Evolutionary conservation across 2,329 filamentous ascomycete genomes (phyloP).

Genomic region (Xylariaceae sp.): DNA sequence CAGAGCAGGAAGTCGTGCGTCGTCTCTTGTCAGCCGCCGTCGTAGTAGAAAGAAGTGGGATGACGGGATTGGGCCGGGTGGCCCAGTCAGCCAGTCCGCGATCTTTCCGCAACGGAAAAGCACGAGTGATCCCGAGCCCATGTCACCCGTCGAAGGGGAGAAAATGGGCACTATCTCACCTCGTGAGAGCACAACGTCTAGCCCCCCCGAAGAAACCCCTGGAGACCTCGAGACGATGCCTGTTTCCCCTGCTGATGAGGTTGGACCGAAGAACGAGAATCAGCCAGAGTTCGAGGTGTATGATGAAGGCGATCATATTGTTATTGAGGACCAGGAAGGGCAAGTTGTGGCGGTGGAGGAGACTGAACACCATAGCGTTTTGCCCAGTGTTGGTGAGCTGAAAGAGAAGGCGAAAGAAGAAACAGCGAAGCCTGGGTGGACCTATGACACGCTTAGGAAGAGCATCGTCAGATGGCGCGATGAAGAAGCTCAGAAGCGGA

Average conservation of each 20-base stretch:
- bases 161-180: conserved; percentile 11
- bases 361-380: conserved; percentile 23
- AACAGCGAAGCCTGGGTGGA: conserved; percentile 40
- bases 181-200: conserved; percentile 26
- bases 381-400: conserved; percentile 20
- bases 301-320: conserved; percentile 73
- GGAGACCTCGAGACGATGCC: conserved; percentile 24
- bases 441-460: conserved; percentile 47
- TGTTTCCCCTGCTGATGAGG: conserved; percentile 25
- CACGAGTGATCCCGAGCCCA: conserved; percentile 33
- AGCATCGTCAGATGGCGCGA: conserved; percentile 52
- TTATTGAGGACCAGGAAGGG: conserved; percentile 83
- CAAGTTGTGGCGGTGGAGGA: conserved; percentile 72
- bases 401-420: conserved; percentile 35
- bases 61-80: conserved; percentile 72
- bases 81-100: conserved; percentile 85
- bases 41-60: conserved; percentile 69
- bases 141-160: conserved; percentile 26
- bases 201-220: conserved; percentile 18
- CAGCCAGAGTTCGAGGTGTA: conserved; percentile 61
- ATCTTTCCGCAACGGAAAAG: conserved; percentile 66
- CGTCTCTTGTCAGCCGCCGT: conserved; percentile 58
- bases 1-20: conserved; percentile 54
- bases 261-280: conserved; percentile 11
- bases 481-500: conserved; percentile 61